phyloP scores from a whole-genome alignment of 495 filamentous ascomycete species.

The Xylaria grammica region DNA sequence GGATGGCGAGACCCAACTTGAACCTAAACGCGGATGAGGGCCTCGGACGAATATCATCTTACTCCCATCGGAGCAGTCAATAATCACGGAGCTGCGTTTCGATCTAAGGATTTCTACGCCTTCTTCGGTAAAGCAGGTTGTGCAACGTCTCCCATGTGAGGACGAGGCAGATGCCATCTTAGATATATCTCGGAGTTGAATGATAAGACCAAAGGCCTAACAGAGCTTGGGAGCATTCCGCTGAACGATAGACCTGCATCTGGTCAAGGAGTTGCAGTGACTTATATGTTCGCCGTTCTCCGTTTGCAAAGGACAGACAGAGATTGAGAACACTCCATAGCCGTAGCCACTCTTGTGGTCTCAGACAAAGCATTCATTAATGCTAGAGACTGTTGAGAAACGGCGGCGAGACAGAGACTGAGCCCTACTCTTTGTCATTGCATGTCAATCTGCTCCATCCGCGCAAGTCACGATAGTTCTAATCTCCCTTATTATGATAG shows the following conservation, averaged over 20 bases:
- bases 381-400: not conserved
- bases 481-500: not conserved
- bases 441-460: not conserved
- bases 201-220: too few species aligned
- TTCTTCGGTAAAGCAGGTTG: not conserved
- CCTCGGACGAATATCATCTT: conserved; percentile 3
- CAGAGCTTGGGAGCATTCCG: too few species aligned
- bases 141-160: not conserved
- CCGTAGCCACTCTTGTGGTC: not conserved
- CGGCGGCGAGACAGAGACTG: conserved; percentile 18
- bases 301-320: not conserved
- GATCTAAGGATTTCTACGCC: not conserved
- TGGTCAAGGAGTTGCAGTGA: not conserved
- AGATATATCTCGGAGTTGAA: not conserved
- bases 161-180: not conserved
- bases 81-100: conserved; percentile 11
- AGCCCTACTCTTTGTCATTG: not conserved
- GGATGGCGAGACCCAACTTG: not conserved
- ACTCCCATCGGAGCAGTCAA: conserved; percentile 20
- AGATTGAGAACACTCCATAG: not conserved
- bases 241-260: too few species aligned
- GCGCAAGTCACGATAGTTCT: not conserved
- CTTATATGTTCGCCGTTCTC: not conserved
- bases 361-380: conserved; percentile 18
- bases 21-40: not conserved